A percentile compares a stretch with the other conserved stretches of the same genome.
phyloP scores from a whole-genome alignment of 208 protist genomes.

The Trypanosoma scelopori region DNA sequence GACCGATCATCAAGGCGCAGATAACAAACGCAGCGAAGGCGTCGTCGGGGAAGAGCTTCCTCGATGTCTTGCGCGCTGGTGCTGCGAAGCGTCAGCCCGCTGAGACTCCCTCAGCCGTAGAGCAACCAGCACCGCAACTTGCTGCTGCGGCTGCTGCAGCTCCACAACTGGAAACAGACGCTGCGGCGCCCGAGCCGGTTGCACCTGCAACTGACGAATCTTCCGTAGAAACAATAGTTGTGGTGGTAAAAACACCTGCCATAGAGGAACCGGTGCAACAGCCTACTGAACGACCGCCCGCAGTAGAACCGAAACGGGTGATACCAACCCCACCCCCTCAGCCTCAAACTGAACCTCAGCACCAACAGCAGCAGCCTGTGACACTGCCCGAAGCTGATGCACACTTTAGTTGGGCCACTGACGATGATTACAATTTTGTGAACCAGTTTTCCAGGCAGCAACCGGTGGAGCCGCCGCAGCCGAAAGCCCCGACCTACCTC shows the following conservation, averaged over 20 bases:
- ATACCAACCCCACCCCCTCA: slow-evolving; percentile 6
- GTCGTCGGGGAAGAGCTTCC: slow-evolving; percentile 60
- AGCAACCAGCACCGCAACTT: slow-evolving; percentile 2
- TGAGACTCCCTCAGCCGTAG: slow-evolving; percentile 20
- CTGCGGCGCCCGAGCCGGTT: slow-evolving; percentile 16
- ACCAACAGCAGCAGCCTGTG: slow-evolving; percentile 14
- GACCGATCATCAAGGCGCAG: slow-evolving; percentile 54
- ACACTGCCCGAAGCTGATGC: slow-evolving; percentile 30
- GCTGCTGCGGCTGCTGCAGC: slow-evolving; percentile 11
- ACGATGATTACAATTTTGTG: slow-evolving; percentile 75
- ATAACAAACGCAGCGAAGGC: slow-evolving; percentile 59
- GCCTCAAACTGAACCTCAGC: slow-evolving; percentile 13
- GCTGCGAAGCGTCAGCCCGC: slow-evolving; percentile 18
- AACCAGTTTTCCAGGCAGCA: slow-evolving; percentile 35
- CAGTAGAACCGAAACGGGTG: slow-evolving; percentile 5
- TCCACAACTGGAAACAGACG: slow-evolving; percentile 14
- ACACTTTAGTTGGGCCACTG: slow-evolving; percentile 77
- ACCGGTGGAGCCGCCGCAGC: slow-evolving; percentile 15
- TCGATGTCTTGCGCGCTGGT: slow-evolving; percentile 57
- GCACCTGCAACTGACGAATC: slow-evolving; percentile 15
- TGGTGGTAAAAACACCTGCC: background rate
- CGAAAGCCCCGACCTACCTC: slow-evolving; percentile 38
- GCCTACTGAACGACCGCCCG: slow-evolving; percentile 2
- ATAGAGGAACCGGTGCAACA: background rate
- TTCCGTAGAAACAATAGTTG: slow-evolving; percentile 15